Conservation (phyloP, 805 yeast species). For the Ogataea naganishii region DNA sequence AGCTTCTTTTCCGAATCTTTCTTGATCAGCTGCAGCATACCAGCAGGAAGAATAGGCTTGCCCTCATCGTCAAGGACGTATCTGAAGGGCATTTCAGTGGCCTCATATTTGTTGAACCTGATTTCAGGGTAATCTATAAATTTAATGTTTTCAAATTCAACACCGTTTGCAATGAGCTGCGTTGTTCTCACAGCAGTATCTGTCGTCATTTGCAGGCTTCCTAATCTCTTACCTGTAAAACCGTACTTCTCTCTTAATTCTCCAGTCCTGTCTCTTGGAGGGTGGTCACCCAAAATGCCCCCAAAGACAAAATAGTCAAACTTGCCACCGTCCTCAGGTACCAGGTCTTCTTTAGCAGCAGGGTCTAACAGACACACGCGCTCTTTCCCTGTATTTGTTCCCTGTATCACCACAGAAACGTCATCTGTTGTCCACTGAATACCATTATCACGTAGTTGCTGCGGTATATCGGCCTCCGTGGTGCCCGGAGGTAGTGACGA, state of each 20-base stretch:
- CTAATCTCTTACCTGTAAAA: constrained; percentile 79
- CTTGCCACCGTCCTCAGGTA: constrained; percentile 53
- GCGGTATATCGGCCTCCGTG: constrained; percentile 56
- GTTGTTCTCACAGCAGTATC: constrained; percentile 96
- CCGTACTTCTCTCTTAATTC: constrained; percentile 77
- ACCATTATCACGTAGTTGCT: constrained; percentile 46
- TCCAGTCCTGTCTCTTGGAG: constrained; percentile 88
- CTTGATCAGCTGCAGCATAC: constrained; percentile 82
- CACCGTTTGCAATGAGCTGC: constrained; percentile 60
- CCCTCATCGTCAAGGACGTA: constrained; percentile 59
- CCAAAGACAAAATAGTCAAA: constrained; percentile 93
- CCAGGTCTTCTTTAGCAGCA: constrained; percentile 64
- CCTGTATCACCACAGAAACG: constrained; percentile 43
- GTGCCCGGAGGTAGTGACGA: constrained; percentile 68
- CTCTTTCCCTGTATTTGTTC: constrained; percentile 27
- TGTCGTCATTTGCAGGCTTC: constrained; percentile 90
- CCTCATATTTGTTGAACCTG: constrained; percentile 77
- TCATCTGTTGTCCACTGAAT: constrained; percentile 80
- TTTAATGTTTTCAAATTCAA: constrained; percentile 59
- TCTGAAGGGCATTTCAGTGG: constrained; percentile 97
- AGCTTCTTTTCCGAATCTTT: constrained; percentile 78
- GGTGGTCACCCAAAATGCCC: constrained; percentile 93
- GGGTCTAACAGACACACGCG: constrained; percentile 86
- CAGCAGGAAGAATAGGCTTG: constrained; percentile 81
- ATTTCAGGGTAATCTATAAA: constrained; percentile 94